Evolutionary conservation across 2,329 filamentous ascomycete species (phyloP).

Genomic region (Pezicula carpinea): DNA sequence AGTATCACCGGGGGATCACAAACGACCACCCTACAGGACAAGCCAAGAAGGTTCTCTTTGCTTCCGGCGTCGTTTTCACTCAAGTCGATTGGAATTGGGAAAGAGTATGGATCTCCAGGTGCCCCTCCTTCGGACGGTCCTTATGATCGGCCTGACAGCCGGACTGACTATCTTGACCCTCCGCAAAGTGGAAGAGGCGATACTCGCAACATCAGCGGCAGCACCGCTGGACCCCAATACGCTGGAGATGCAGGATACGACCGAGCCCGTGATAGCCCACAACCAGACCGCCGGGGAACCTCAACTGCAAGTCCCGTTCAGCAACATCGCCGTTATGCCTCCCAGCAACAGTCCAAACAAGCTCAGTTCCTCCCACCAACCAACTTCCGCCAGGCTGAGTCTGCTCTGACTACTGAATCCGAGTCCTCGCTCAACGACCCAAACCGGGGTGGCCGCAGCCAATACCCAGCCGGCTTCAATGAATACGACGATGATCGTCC

Average conservation of each 20-base stretch:
- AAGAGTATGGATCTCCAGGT: constrained; percentile 35
- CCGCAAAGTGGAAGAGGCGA: constrained; percentile 14
- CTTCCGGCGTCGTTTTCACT: constrained; percentile 60
- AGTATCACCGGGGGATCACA: constrained; percentile 53
- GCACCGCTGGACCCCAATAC: constrained; percentile 13
- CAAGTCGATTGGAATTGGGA: constrained; percentile 57
- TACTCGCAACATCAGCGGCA: constrained; percentile 17
- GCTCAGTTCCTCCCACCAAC: constrained; percentile 23
- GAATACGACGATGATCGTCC: constrained; percentile 22
- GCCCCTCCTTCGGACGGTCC: constrained; percentile 16
- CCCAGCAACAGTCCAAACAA: constrained; percentile 28
- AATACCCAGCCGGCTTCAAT: constrained; percentile 20
- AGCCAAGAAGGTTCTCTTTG: constrained; percentile 65
- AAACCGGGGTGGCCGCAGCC: constrained; percentile 13
- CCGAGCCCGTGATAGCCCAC: constrained; percentile 20
- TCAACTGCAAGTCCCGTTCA: constrained; percentile 34
- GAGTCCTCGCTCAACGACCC: constrained; percentile 26
- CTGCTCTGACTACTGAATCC: constrained; percentile 23
- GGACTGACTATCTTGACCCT: constrained; percentile 18
- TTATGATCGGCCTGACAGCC: constrained; percentile 20
- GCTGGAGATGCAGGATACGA: constrained; percentile 24
- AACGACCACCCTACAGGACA: constrained; percentile 42
- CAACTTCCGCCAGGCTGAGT: constrained; percentile 24
- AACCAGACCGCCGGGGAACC: constrained; percentile 34
- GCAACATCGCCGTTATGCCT: constrained; percentile 36